A percentile compares a stretch with the other conserved stretches of the same genome.
Evolutionary conservation across 495 filamentous ascomycete genomes (phyloP).

Genomic region (Saxophila tyrrhenica): DNA sequence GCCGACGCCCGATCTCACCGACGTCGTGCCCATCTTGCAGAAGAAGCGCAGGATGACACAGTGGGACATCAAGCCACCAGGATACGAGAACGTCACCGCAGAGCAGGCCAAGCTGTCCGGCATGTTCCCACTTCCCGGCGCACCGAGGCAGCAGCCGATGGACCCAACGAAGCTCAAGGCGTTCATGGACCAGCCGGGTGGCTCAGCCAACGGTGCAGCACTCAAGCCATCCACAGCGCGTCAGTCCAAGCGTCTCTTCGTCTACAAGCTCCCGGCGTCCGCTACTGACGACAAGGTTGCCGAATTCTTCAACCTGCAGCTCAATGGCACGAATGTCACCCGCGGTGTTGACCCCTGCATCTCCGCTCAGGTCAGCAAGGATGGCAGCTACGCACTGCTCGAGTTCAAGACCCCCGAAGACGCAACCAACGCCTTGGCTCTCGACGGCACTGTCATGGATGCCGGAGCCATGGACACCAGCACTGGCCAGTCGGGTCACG

Average conservation of each 20-base stretch:
- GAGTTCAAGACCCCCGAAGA: conserved; percentile 85
- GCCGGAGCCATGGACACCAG: conserved; percentile 40
- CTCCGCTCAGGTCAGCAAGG: conserved; percentile 67
- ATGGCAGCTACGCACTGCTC: conserved; percentile 67
- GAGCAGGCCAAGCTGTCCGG: conserved; percentile 98
- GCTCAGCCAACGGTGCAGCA: conserved; percentile 58
- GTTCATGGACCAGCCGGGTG: conserved; percentile 82
- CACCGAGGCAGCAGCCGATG: conserved; percentile 91
- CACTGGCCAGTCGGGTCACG: conserved; percentile 46
- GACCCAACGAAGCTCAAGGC: conserved; percentile 89
- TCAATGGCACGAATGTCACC: conserved; percentile 88
- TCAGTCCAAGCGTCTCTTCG: conserved; percentile 82
- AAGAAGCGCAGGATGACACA: conserved; percentile 87
- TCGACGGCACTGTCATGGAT: conserved; percentile 84
- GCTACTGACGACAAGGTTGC: conserved; percentile 60
- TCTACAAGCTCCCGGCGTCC: conserved; percentile 62
- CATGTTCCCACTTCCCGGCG: conserved; percentile 97
- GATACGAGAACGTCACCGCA: conserved; percentile 96
- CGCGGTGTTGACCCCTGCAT: conserved; percentile 77
- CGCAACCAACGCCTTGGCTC: conserved; percentile 77
- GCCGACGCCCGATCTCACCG: conserved; percentile 88
- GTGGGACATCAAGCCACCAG: conserved; percentile 98
- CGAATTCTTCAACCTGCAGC: conserved; percentile 88
- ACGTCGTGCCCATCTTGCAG: conserved; percentile 63
- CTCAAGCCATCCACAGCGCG: conserved; percentile 87